phyloP scores from a whole-genome alignment of 2,329 filamentous ascomycete genomes.

The Botrytis squamosa region DNA sequence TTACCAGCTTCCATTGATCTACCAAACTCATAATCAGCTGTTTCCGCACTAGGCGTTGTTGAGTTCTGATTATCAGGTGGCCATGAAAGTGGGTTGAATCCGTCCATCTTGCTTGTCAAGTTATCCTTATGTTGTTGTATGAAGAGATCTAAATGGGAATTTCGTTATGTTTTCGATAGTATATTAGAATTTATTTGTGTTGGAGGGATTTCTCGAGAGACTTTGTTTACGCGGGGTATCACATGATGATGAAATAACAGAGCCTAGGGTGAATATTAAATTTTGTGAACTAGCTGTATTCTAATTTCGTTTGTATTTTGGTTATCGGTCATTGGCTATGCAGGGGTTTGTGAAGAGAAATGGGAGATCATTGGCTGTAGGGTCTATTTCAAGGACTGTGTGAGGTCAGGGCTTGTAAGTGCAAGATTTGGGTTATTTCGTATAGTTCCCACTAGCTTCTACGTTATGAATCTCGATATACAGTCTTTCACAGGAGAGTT shows the following conservation, averaged over 20 bases:
- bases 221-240: not conserved
- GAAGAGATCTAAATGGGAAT: not conserved
- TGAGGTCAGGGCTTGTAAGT: not conserved
- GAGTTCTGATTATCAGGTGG: not conserved
- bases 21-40: not conserved
- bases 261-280: not conserved
- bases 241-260: not conserved
- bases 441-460: not conserved
- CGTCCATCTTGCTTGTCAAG: not conserved
- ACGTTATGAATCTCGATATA: too few relatives aligned
- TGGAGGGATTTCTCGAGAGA: not conserved
- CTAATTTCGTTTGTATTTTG: not conserved
- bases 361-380: not conserved
- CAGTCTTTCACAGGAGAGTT: too few relatives aligned
- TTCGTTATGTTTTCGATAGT: not conserved
- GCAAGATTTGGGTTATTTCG: not conserved
- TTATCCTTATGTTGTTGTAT: not conserved
- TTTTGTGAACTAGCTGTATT: not conserved
- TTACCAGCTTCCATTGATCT: not conserved
- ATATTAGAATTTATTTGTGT: not conserved
- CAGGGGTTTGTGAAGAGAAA: not conserved
- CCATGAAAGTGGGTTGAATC: not conserved
- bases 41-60: not conserved
- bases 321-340: not conserved
- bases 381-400: not conserved